Percentiles rank a stretch among this genome's conserved stretches.
Evolutionary conservation across 2,329 filamentous ascomycete species (phyloP).

Genomic region (Metarhizium brunneum): DNA sequence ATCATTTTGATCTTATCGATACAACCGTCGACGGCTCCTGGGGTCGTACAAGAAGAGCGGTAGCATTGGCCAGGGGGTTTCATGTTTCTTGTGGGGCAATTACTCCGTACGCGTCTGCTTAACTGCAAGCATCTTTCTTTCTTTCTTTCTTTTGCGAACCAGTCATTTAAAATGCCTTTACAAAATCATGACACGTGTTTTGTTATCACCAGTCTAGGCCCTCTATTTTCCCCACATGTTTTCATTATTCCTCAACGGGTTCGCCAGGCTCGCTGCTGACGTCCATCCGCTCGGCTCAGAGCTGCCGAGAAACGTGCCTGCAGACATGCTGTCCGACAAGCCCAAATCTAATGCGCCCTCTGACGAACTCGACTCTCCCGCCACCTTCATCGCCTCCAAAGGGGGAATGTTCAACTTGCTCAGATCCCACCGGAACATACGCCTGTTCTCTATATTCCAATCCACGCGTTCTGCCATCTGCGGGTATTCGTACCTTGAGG

Average conservation of each 20-base stretch:
- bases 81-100: too few species aligned
- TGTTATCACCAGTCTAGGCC: too few species aligned
- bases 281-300: conserved; percentile 3
- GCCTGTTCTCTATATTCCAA: not conserved
- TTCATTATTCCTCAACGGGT: not conserved
- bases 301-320: not conserved
- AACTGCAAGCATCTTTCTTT: too few species aligned
- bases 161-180: too few species aligned
- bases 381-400: not conserved
- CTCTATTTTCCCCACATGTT: not conserved
- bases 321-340: not conserved
- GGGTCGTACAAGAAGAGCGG: not conserved
- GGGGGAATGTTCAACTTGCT: not conserved
- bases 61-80: not conserved
- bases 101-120: too few species aligned
- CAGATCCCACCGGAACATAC: not conserved
- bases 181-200: too few species aligned
- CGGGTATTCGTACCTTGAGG: not conserved
- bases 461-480: not conserved
- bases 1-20: conserved; percentile 10
- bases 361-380: not conserved
- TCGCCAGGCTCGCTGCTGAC: not conserved
- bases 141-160: too few species aligned
- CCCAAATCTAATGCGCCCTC: not conserved
- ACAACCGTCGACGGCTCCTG: not conserved